Percentiles rank a stretch among this genome's conserved stretches.
phyloP scores from a whole-genome alignment of 495 filamentous ascomycete species.

The Tuber magnatum region DNA sequence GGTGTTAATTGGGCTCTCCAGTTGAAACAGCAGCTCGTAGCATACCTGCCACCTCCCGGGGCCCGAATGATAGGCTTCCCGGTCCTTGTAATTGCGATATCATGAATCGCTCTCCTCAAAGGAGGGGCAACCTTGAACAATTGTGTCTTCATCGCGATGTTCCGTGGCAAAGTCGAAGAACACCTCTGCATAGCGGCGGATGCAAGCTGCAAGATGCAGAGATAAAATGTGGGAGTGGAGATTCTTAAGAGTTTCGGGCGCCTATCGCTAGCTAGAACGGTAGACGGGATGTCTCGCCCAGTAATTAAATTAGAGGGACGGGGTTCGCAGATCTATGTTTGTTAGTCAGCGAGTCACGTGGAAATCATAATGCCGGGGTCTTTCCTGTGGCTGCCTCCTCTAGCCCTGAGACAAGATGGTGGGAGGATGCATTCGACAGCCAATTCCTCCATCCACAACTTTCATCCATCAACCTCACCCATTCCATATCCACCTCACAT shows the following conservation, averaged over 20 bases:
- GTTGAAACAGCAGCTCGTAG: conserved; percentile 12
- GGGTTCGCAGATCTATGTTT: conserved; percentile 6
- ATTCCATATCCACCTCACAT: conserved; percentile 15
- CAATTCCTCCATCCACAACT: conserved; percentile 19
- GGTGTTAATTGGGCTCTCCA: background rate
- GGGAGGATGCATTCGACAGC: conserved; percentile 2
- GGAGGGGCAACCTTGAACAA: conserved; percentile 15
- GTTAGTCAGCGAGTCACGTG: conserved; percentile 22
- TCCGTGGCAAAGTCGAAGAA: conserved; percentile 33
- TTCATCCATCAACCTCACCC: conserved; percentile 6
- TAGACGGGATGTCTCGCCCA: conserved; percentile 14
- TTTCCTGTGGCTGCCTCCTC: conserved; percentile 8
- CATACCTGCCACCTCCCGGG: conserved; percentile 70
- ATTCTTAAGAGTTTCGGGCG: conserved; percentile 10
- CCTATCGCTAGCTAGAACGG: conserved; percentile 2
- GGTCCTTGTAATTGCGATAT: conserved; percentile 76
- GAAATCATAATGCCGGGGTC: conserved; percentile 10
- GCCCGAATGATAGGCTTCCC: conserved; percentile 77
- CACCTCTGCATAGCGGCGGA: conserved; percentile 38
- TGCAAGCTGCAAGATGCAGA: background rate
- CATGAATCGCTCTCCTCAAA: conserved; percentile 56
- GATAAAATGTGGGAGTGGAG: conserved; percentile 15
- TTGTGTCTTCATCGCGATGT: conserved; percentile 20
- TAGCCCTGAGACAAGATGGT: background rate
- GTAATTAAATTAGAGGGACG: background rate